phyloP scores from a whole-genome alignment of 768 basidiomycete genomes.

The Mycena pura region DNA sequence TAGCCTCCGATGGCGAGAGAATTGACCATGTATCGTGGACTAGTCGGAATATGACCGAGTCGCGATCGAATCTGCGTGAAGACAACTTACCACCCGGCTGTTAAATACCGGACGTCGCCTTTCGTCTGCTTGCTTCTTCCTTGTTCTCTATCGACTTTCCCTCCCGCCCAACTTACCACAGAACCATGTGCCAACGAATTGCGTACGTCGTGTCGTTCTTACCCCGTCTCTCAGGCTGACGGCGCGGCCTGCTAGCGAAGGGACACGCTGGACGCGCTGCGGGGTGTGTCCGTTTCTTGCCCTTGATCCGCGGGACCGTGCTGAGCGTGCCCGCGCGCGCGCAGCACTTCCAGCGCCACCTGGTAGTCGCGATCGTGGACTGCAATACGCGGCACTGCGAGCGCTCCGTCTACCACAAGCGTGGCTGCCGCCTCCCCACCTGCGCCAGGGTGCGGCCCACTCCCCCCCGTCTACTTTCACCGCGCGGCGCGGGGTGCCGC shows the following conservation, averaged over 20 bases:
- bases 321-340: conserved; percentile 14
- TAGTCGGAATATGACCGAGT: too few species aligned
- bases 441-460: conserved; percentile 62
- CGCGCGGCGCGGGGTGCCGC: too few species aligned
- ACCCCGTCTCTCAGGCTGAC: conserved; percentile 12
- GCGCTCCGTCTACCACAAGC: conserved; percentile 66
- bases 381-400: conserved; percentile 72
- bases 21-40: too few species aligned
- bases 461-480: not conserved
- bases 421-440: conserved; percentile 54
- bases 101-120: too few species aligned
- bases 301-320: not conserved
- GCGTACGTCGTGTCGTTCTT: conserved; percentile 57
- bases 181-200: conserved; percentile 75
- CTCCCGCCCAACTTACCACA: too few species aligned
- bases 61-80: too few species aligned
- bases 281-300: conserved; percentile 52
- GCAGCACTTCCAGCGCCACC: conserved; percentile 82
- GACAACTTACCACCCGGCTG: too few species aligned
- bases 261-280: conserved; percentile 77
- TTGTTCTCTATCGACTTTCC: too few species aligned
- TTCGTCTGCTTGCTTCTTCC: too few species aligned
- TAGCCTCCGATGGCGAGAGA: too few species aligned
- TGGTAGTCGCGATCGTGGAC: conserved; percentile 76
- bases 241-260: conserved; percentile 56